A percentile compares a stretch with the other conserved stretches of the same genome.
These are phyloP conservation scores for Cryptococcus sp. DNA, from an alignment of 1,284 basidiomycete species.

Conservation along the genomic window DNA sequence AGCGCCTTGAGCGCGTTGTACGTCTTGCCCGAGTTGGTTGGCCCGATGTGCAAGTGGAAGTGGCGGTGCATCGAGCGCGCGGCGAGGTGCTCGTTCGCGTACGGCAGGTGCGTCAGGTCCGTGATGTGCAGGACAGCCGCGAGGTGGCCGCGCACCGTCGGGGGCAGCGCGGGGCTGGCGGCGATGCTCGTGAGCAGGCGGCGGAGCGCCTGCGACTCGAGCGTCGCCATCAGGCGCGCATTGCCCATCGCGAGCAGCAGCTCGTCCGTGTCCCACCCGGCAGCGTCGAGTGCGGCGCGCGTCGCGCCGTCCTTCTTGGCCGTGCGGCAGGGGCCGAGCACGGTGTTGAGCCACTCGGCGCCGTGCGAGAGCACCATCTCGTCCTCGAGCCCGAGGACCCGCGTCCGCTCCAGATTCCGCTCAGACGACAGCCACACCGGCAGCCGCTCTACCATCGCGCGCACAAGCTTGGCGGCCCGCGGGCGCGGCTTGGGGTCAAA, in stretches of 20 bases:
- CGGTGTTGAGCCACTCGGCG: conserved; percentile 12
- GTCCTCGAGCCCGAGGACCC: not conserved
- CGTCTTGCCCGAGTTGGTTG: conserved; percentile 97
- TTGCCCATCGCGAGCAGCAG: conserved; percentile 29
- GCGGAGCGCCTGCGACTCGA: conserved; percentile 34
- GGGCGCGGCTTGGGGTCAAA: not conserved
- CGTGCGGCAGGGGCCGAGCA: conserved; percentile 1
- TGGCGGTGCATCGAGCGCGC: conserved; percentile 62
- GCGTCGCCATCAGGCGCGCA: conserved; percentile 18
- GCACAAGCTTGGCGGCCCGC: not conserved
- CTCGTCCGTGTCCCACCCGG: conserved; percentile 29
- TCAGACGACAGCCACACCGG: not conserved
- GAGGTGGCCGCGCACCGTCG: conserved; percentile 27
- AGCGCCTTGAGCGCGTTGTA: conserved; percentile 87
- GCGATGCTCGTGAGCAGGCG: conserved; percentile 24
- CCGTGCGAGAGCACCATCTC: not conserved
- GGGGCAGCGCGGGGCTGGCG: not conserved
- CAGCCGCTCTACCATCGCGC: not conserved
- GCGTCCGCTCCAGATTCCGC: not conserved
- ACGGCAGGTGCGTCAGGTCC: conserved; percentile 46
- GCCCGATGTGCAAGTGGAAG: conserved; percentile 93
- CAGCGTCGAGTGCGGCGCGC: conserved; percentile 6
- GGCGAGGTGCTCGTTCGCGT: conserved; percentile 34
- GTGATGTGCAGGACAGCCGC: conserved; percentile 40
- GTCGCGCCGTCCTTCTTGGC: conserved; percentile 11